Percentiles rank a stretch among this genome's conserved stretches.
Evolutionary conservation across 140 eudicot species (phyloP).

Genomic region (Bidens hawaiensis): DNA sequence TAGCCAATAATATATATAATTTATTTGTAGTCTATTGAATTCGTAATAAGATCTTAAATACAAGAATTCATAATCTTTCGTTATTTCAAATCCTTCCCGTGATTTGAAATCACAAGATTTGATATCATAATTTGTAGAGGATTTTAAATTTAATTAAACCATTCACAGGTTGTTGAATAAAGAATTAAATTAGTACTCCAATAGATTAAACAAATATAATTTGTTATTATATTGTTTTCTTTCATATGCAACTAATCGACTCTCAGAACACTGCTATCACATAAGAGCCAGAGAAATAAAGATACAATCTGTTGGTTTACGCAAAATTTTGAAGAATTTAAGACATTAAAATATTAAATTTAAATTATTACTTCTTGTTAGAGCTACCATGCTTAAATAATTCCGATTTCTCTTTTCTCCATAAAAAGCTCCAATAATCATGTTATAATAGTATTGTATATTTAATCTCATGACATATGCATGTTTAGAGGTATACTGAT

Average conservation of each 20-base stretch:
- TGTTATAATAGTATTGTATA: background rate
- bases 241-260: background rate
- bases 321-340: conserved; percentile 1
- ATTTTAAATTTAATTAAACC: too few species aligned
- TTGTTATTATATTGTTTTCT: background rate
- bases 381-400: background rate
- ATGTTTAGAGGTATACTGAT: background rate
- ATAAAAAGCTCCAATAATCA: background rate
- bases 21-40: too few species aligned
- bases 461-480: background rate
- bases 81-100: background rate
- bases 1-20: too few species aligned
- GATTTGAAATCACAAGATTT: too few species aligned
- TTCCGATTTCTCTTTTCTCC: background rate
- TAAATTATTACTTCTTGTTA: background rate
- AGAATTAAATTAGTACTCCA: background rate
- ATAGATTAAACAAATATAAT: background rate
- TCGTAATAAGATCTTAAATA: too few species aligned
- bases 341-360: too few species aligned
- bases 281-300: conserved; percentile 15
- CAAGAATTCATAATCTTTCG: background rate
- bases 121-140: background rate
- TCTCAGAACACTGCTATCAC: background rate
- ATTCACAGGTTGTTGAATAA: background rate
- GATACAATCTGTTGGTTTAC: background rate